Conservation (phyloP, 1,284 basidiomycete genomes). For the Irpex rosettiformis region DNA sequence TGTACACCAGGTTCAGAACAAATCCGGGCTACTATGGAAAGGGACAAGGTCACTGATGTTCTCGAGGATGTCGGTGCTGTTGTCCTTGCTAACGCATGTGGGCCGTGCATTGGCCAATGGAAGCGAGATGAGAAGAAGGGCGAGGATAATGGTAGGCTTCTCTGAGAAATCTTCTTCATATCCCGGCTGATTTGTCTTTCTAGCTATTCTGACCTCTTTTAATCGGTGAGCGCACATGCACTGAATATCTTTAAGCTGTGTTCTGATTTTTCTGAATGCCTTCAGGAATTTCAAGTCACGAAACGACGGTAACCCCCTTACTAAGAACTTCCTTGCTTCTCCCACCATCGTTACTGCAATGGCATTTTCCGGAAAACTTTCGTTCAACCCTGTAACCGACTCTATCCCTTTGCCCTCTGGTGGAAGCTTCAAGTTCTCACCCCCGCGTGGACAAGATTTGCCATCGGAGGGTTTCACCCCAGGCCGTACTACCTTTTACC, state of each 20-base stretch:
- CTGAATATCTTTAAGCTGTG: background rate
- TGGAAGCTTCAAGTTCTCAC: constrained; percentile 78
- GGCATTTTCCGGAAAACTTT: constrained; percentile 93
- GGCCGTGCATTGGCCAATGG: constrained; percentile 99
- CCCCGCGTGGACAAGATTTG: constrained; percentile 84
- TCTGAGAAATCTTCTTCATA: no score
- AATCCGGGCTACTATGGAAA: constrained; percentile 96
- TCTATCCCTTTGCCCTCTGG: constrained; percentile 74
- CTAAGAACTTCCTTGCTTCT: constrained; percentile 98
- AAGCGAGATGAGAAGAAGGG: constrained; percentile 88
- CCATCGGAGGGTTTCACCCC: constrained; percentile 82
- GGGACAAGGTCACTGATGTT: constrained; percentile 82
- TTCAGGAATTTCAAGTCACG: constrained; percentile 90
- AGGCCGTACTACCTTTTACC: constrained; percentile 81
- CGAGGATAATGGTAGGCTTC: constrained; percentile 96
- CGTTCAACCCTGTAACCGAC: constrained; percentile 94
- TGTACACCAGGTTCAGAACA: constrained; percentile 98
- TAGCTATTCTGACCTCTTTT: constrained; percentile 96
- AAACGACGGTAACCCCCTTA: constrained; percentile 94
- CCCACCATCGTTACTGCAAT: constrained; percentile 97
- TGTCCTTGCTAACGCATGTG: constrained; percentile 97
- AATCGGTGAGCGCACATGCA: constrained; percentile 59
- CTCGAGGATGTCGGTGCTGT: constrained; percentile 86
- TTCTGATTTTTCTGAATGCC: constrained; percentile 2
- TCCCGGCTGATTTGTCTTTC: no score